These are phyloP conservation scores for Zancudomyces culisetae DNA, from an alignment of 371 early-diverging fungal genomes.

Conservation along the genomic window DNA sequence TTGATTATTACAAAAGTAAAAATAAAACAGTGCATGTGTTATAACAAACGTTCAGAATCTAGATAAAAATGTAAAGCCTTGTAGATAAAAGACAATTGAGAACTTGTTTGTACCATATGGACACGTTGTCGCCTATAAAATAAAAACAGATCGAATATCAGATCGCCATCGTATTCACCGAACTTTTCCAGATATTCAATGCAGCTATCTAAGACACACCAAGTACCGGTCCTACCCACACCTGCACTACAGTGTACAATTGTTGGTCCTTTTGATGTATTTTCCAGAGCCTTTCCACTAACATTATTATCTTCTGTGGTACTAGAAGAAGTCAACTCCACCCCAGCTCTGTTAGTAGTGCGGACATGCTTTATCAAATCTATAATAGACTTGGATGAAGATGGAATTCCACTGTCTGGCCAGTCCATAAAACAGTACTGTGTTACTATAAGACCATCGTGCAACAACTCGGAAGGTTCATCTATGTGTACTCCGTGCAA, in stretches of 20 bases:
- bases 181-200: slow-evolving; percentile 12
- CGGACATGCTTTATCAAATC: slow-evolving; percentile 9
- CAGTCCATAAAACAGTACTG: slow-evolving; percentile 76
- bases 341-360: too few species aligned
- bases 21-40: too few species aligned
- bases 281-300: too few species aligned
- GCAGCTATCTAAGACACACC: slow-evolving; percentile 63
- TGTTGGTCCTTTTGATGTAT: slow-evolving; percentile 7
- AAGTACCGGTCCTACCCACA: slow-evolving; percentile 89
- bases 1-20: too few species aligned
- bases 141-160: slow-evolving; percentile 12
- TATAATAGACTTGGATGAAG: slow-evolving; percentile 11
- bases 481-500: too few species aligned
- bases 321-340: too few species aligned
- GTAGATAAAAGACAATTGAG: slow-evolving; percentile 17
- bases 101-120: slow-evolving; percentile 16
- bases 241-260: slow-evolving; percentile 96
- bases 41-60: too few species aligned
- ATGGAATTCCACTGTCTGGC: slow-evolving; percentile 73
- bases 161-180: slow-evolving; percentile 16
- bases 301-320: too few species aligned
- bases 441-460: slow-evolving; percentile 19
- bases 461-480: too few species aligned
- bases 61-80: slow-evolving; percentile 6
- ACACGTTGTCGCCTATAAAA: slow-evolving; percentile 16